Conservation (phyloP, 1,284 basidiomycete genomes). For the Cryptococcus deneoformans region DNA sequence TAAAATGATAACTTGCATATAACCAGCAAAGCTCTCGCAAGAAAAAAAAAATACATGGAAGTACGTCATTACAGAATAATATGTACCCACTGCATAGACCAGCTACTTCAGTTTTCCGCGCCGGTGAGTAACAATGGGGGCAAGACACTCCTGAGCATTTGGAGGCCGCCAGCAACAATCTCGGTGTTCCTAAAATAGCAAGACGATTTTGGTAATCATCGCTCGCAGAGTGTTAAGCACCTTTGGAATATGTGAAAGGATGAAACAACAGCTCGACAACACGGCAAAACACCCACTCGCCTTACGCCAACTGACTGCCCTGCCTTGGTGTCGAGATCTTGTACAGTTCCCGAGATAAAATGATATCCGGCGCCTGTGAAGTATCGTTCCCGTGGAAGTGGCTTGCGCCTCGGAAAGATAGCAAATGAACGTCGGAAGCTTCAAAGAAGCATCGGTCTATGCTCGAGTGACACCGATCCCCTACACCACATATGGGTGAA, state of each 20-base stretch:
- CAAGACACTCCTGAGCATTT: slow-evolving; percentile 21
- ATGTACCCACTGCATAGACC: slow-evolving; percentile 37
- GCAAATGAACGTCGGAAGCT: slow-evolving; percentile 37
- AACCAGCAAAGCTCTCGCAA: no score
- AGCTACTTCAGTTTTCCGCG: slow-evolving; percentile 14
- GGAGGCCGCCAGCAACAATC: slow-evolving; percentile 9
- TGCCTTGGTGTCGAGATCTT: slow-evolving; percentile 9
- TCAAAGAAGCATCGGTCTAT: slow-evolving; percentile 18
- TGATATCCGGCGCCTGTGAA: slow-evolving; percentile 47
- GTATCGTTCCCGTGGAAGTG: slow-evolving; percentile 29
- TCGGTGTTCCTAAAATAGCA: slow-evolving; percentile 49
- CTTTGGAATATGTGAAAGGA: slow-evolving; percentile 11
- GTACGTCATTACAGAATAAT: not conserved
- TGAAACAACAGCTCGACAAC: slow-evolving; percentile 7
- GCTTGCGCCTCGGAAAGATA: slow-evolving; percentile 24
- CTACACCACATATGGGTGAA: slow-evolving; percentile 20
- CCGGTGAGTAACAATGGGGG: slow-evolving; percentile 44
- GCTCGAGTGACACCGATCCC: slow-evolving; percentile 19
- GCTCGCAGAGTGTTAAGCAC: slow-evolving; percentile 50
- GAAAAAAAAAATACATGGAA: no score
- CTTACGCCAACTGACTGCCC: not conserved
- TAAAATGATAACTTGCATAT: no score
- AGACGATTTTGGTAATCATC: slow-evolving; percentile 40
- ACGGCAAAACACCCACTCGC: slow-evolving; percentile 2
- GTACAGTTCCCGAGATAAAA: not conserved